Base-by-base conservation (phyloP, 352 stramenopile species). In the Phytophthora colocasiae region DNA sequence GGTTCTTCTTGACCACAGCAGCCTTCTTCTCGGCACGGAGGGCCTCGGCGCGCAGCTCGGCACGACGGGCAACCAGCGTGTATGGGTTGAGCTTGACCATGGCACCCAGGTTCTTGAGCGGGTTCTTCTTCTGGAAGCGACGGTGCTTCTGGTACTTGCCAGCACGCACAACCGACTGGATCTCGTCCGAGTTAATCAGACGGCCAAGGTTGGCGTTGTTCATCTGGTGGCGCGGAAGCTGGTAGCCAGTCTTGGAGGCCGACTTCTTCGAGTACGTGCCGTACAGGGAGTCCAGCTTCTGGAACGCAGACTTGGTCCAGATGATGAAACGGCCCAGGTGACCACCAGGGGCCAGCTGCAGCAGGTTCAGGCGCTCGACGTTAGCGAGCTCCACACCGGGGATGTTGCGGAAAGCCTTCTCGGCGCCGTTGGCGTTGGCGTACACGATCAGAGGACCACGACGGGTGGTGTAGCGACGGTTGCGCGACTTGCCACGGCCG, bases 291-390 rank as follows among this genome's bases (percentile, higher is more conserved):
- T 99, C 97, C 40, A 99, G 85, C 75, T 97, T 92, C 76, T 99
- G 94, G 67, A 99, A 98, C 43, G 98, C 98, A 57, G 89, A 91
- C 83, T 98, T 95, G 70, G 97, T 99, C 97, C 97, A 99, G 79
- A 99, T 94, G 77, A 98, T 96, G 86, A 99, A 99, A 64, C 98
- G 96, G 75, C 98, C 98, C 67, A 99, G 87, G 90, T 99, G 98
- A 65, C 98, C 98, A 92, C 98, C 98, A 36, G 98, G 98, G 15
- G 97, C 97, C 31, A 99, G 85, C 71, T 98, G 95, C 32, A 99
- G 87, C 46, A 99, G 81, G 91, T 99, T 99, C 58, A 99, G 84
- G 47, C 87, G 89, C 80, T 98, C 91, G n/a, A 99, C 97, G 80
- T 97, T 91, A 55, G 91, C 97, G 47, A 99, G 85, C 79, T 99